A percentile compares a stretch with the other conserved stretches of the same genome.
Evolutionary conservation across 108 stramenopile genomes (phyloP).

Genomic region (Conticribra weissflogii): DNA sequence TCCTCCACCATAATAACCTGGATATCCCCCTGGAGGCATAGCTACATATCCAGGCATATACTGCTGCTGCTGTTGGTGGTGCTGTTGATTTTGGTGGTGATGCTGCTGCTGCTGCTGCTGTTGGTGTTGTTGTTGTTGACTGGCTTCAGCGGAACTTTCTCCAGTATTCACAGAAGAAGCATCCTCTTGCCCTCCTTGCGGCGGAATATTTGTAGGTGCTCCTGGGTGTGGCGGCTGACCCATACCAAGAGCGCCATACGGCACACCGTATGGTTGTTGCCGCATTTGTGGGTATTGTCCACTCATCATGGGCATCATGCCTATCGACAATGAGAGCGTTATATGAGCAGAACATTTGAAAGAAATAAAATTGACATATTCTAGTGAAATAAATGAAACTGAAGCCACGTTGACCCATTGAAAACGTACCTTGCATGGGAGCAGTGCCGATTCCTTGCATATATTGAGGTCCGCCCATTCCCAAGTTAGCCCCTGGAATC

Average conservation of each 20-base stretch:
- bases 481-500: slow-evolving; percentile 17
- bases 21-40: slow-evolving; percentile 42
- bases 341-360: slow-evolving; percentile 1
- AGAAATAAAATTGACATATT: too few species aligned
- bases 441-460: slow-evolving; percentile 10
- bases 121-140: slow-evolving; percentile 39
- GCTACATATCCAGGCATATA: slow-evolving; percentile 47
- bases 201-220: slow-evolving; percentile 20
- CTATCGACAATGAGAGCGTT: slow-evolving; percentile 33
- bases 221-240: slow-evolving; percentile 46
- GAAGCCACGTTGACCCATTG: neutral
- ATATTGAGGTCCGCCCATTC: slow-evolving; percentile 25
- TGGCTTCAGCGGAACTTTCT: slow-evolving; percentile 31
- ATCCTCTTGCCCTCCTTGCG: slow-evolving; percentile 39
- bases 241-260: slow-evolving; percentile 58
- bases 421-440: slow-evolving; percentile 40
- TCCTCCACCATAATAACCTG: slow-evolving; percentile 51
- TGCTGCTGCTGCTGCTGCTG: slow-evolving; percentile 45
- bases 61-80: slow-evolving; percentile 43
- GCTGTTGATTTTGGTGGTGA: slow-evolving; percentile 43
- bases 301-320: slow-evolving; percentile 81
- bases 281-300: slow-evolving; percentile 61
- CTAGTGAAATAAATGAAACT: too few species aligned
- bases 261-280: slow-evolving; percentile 49
- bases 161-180: slow-evolving; percentile 31